phyloP scores from a whole-genome alignment of 2,329 filamentous ascomycete genomes.

The Apiospora arundinis region DNA sequence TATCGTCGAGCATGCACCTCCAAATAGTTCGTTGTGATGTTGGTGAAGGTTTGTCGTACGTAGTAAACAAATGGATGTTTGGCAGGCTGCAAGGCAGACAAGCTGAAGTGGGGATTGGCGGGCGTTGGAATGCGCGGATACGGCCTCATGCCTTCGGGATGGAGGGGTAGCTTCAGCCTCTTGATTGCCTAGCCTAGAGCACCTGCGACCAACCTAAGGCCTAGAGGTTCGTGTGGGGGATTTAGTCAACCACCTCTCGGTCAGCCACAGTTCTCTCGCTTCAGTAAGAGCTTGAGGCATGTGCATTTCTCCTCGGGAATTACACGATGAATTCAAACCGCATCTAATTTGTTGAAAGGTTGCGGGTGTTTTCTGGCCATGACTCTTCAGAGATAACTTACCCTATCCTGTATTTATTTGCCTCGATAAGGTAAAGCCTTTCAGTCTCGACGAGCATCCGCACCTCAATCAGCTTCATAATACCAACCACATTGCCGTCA shows the following conservation, averaged over 20 bases:
- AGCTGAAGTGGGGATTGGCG: neutral
- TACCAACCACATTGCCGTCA: neutral
- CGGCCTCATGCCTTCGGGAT: slow-evolving; percentile 5
- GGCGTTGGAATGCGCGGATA: neutral
- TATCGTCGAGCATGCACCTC: neutral
- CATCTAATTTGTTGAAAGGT: no score
- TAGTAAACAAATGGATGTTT: neutral
- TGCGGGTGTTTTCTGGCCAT: no score
- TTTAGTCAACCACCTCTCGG: no score
- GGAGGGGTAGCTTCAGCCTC: slow-evolving; percentile 19
- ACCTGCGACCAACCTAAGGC: no score
- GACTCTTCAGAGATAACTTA: neutral
- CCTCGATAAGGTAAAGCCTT: neutral
- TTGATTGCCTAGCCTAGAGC: neutral
- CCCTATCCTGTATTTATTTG: neutral
- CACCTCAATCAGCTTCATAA: neutral
- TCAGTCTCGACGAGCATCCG: neutral
- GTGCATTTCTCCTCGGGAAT: no score
- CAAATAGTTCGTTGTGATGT: neutral
- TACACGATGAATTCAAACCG: no score
- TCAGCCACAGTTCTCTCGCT: no score
- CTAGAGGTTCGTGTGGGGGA: no score
- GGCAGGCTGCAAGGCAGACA: neutral
- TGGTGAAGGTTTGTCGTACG: neutral
- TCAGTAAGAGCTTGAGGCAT: no score